Base-by-base conservation (phyloP, 2,329 filamentous ascomycete genomes). In the Sporothrix brasiliensis region DNA sequence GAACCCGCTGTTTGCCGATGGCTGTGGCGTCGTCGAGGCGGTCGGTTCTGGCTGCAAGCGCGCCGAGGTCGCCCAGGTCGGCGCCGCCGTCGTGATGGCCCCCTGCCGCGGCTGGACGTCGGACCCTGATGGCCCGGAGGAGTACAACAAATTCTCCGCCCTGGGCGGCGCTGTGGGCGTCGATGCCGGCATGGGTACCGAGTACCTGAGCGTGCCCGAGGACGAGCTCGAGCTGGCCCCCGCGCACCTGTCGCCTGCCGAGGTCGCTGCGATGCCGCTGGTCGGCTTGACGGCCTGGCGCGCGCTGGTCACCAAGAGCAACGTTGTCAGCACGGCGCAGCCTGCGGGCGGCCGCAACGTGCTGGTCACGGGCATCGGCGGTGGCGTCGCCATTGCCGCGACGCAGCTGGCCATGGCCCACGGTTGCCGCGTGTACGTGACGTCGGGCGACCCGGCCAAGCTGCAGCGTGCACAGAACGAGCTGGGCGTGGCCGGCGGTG, bases 251-350 rank as follows among this genome's bases (percentile, higher is more conserved):
- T 86, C 80, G 0, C 82, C 89, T 65, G 86, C 84, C 1, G 92
- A 98, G 80, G 93, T 90, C 0, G 94, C 94, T 0, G 93, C 93
- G 7, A 78, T 98, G 61, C 93, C 94, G 2, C 82, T 97, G 47
- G 93, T 92, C 0, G 94, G 94, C 0, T 78, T 97, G 72, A 98
- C 94, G 1, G 94, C 87, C 7, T 98, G 93, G 93, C 85, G 95
- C 58, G 94, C 94, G 0, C 82, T 96, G 56, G 87, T 95, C 67
- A 91, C 87, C 7, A 98, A 98, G 84, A 89, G 86, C 65, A 87
- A 85, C 5, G 88, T 89, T 74, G 86, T 86, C 27, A 49, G 14
- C 83, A 70, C 79, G 81, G 0, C 14, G 4, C 68, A 27, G 27
- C 30, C 63, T 11, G 47, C 47, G 16, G 19, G 16, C 56, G 92